Evolutionary conservation across 2,329 filamentous ascomycete genomes (phyloP).

Genomic region (Fusarium luffae): DNA sequence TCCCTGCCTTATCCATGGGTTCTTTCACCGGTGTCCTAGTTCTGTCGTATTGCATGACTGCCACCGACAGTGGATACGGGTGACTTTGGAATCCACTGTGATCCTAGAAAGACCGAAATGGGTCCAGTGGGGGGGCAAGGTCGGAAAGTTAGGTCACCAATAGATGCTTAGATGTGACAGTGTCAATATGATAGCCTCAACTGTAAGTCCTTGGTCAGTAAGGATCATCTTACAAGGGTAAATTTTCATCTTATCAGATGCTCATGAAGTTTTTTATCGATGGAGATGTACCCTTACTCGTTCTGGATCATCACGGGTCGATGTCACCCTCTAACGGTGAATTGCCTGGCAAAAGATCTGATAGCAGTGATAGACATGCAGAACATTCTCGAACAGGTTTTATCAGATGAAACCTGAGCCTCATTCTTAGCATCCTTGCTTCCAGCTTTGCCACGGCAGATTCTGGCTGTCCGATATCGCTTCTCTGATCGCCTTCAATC

Average conservation of each 20-base stretch:
- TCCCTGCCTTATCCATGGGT: not conserved
- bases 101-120: not conserved
- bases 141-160: not conserved
- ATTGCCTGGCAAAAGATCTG: not conserved
- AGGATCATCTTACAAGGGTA: not conserved
- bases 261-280: not conserved
- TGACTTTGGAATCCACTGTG: not conserved
- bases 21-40: not conserved
- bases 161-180: not conserved
- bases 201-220: not conserved
- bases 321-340: not conserved
- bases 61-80: not conserved
- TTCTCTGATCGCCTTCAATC: too few species aligned
- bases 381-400: not conserved
- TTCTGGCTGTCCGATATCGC: not conserved
- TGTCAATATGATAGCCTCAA: not conserved
- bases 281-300: not conserved
- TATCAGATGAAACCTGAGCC: not conserved
- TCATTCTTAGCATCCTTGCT: not conserved
- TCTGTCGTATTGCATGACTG: not conserved
- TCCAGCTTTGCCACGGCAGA: not conserved
- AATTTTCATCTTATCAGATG: not conserved
- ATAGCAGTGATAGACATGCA: not conserved
- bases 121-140: not conserved
- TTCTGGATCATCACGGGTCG: not conserved